A percentile compares a stretch with the other conserved stretches of the same genome.
Evolutionary conservation across 345 rosid genomes (phyloP).

Genomic region (Euclidium syriacum): DNA sequence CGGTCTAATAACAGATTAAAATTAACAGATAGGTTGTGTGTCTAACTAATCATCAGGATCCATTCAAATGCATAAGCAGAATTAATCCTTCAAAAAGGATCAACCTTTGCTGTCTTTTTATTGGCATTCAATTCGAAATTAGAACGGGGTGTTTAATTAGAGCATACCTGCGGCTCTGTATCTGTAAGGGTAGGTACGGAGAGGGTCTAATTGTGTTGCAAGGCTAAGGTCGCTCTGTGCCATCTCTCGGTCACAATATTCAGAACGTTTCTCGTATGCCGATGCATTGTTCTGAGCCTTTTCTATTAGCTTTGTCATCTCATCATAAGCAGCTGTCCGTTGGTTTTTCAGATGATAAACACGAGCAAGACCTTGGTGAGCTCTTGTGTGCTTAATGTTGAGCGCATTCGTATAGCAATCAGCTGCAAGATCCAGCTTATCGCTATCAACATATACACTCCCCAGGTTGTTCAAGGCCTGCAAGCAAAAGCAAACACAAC

Average conservation of each 20-base stretch:
- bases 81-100: not conserved
- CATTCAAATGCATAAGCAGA: not conserved
- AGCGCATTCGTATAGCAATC: constrained; percentile 88
- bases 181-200: constrained; percentile 96
- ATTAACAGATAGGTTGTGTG: too few species aligned
- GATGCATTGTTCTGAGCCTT: constrained; percentile 88
- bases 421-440: constrained; percentile 83
- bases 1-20: not conserved
- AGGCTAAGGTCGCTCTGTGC: constrained; percentile 78
- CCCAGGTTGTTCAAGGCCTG: constrained; percentile 96
- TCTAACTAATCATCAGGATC: not conserved
- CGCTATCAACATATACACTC: constrained; percentile 77
- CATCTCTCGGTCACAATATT: constrained; percentile 91
- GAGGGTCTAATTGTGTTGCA: constrained; percentile 82
- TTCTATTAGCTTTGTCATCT: constrained; percentile 94
- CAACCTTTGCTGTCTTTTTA: not conserved
- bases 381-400: constrained; percentile 91
- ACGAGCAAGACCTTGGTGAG: constrained; percentile 94
- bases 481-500: constrained; percentile 21
- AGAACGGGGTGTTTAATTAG: not conserved
- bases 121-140: constrained; percentile 1
- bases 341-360: constrained; percentile 82
- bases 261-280: constrained; percentile 93
- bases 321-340: constrained; percentile 82
- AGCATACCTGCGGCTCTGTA: constrained; percentile 91